Evolutionary conservation across 208 protist genomes (phyloP).

Genomic region (Acanthamoeba lenticulata): DNA sequence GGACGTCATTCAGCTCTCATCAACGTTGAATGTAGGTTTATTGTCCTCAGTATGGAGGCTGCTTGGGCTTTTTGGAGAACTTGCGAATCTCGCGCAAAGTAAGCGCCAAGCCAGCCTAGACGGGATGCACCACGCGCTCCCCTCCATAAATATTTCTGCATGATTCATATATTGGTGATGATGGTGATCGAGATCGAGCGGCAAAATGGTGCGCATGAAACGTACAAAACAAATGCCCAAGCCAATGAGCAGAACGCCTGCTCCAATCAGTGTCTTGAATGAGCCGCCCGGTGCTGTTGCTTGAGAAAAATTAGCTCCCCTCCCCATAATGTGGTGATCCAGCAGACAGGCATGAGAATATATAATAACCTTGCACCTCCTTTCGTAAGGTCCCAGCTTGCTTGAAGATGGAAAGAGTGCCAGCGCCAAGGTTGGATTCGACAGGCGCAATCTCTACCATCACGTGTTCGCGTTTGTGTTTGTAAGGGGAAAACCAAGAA

Average conservation of each 20-base stretch:
- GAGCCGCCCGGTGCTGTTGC: neutral
- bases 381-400: neutral
- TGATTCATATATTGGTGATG: too few species aligned
- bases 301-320: neutral
- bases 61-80: neutral
- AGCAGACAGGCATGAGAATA: neutral
- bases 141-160: too few species aligned
- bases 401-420: conserved; percentile 36
- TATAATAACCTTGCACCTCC: neutral
- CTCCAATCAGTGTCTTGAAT: neutral
- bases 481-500: neutral
- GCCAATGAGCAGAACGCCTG: conserved; percentile 12
- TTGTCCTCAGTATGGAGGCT: neutral
- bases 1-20: neutral
- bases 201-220: neutral
- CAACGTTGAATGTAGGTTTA: neutral
- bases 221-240: conserved; percentile 44
- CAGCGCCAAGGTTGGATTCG: neutral
- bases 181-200: neutral
- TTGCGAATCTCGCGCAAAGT: conserved; percentile 59
- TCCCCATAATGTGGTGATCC: neutral
- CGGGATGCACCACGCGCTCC: neutral
- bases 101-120: neutral
- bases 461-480: neutral
- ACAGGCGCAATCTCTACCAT: neutral